phyloP scores from a whole-genome alignment of 75 land plant genomes.

The Picea sitchensis region DNA sequence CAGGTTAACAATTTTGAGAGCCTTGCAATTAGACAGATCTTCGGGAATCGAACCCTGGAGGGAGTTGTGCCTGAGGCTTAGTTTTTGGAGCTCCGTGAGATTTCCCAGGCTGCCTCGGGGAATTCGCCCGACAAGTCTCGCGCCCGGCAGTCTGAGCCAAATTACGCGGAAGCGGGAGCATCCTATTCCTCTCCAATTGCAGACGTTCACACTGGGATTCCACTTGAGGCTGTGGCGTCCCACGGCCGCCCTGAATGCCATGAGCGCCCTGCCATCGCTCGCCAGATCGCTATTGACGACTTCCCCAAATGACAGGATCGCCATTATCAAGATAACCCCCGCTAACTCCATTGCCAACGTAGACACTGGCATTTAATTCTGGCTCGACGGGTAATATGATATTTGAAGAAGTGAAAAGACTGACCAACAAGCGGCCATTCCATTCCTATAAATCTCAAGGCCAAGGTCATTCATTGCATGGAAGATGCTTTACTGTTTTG shows the following conservation, averaged over 20 bases:
- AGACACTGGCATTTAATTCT: too few species aligned
- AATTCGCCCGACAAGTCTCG: constrained; percentile 58
- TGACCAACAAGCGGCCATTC: too few species aligned
- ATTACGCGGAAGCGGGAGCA: constrained; percentile 39
- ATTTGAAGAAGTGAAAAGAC: too few species aligned
- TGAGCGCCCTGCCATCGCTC: background rate
- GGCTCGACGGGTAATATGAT: too few species aligned
- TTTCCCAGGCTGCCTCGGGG: constrained; percentile 51
- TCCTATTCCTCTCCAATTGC: constrained; percentile 66
- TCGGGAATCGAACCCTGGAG: constrained; percentile 64
- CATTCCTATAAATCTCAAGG: too few species aligned
- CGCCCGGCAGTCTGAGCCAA: constrained; percentile 70
- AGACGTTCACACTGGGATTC: constrained; percentile 39
- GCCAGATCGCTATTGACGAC: too few species aligned
- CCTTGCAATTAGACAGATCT: constrained; percentile 45
- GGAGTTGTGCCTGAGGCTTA: constrained; percentile 67
- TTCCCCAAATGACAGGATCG: too few species aligned
- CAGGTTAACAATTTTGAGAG: constrained; percentile 61
- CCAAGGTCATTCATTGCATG: too few species aligned
- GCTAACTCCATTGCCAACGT: too few species aligned
- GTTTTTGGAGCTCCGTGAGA: constrained; percentile 54
- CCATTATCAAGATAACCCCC: too few species aligned
- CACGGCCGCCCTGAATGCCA: background rate
- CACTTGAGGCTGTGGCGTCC: constrained; percentile 29
- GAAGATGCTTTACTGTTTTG: too few species aligned